Conservation (phyloP, 2,329 filamentous ascomycete species). For the Dactylellina drechsleri region DNA sequence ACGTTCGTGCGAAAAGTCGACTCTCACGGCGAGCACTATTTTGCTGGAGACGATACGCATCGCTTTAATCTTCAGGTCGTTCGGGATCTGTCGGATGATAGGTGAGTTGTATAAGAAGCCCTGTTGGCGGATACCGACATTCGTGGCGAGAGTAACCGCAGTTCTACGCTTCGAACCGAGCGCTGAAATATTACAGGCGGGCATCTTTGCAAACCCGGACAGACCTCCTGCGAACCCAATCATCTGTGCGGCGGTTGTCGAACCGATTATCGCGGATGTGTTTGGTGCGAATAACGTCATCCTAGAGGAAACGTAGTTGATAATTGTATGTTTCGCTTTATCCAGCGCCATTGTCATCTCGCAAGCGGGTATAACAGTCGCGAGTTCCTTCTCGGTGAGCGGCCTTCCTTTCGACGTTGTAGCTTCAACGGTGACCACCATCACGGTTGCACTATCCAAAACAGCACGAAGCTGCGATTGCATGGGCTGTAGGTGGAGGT, state of each 20-base stretch:
- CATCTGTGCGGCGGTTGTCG: slow-evolving; percentile 92
- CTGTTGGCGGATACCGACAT: slow-evolving; percentile 88
- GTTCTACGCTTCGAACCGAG: slow-evolving; percentile 89
- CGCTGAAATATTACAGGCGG: slow-evolving; percentile 89
- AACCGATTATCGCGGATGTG: slow-evolving; percentile 87
- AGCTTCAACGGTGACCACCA: slow-evolving; percentile 95
- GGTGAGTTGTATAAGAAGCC: slow-evolving; percentile 93
- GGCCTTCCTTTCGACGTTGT: slow-evolving; percentile 85
- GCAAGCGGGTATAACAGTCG: slow-evolving; percentile 79
- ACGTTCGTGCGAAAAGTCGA: slow-evolving; percentile 84
- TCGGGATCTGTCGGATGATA: slow-evolving; percentile 84
- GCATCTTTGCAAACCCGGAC: slow-evolving; percentile 87
- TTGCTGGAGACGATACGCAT: slow-evolving; percentile 96
- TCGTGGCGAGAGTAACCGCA: slow-evolving; percentile 85
- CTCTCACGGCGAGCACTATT: slow-evolving; percentile 88
- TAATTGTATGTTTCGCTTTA: slow-evolving; percentile 83
- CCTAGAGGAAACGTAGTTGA: slow-evolving; percentile 93
- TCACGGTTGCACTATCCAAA: slow-evolving; percentile 86
- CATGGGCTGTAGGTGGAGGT: slow-evolving; percentile 81
- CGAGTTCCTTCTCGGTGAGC: slow-evolving; percentile 78
- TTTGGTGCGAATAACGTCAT: slow-evolving; percentile 98
- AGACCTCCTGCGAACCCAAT: slow-evolving; percentile 92
- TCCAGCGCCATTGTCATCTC: slow-evolving; percentile 89
- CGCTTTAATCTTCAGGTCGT: slow-evolving; percentile 88
- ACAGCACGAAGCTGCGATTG: slow-evolving; percentile 81